Evolutionary conservation across 106 monocot species (phyloP).

Genomic region (Dendrobium officinale): DNA sequence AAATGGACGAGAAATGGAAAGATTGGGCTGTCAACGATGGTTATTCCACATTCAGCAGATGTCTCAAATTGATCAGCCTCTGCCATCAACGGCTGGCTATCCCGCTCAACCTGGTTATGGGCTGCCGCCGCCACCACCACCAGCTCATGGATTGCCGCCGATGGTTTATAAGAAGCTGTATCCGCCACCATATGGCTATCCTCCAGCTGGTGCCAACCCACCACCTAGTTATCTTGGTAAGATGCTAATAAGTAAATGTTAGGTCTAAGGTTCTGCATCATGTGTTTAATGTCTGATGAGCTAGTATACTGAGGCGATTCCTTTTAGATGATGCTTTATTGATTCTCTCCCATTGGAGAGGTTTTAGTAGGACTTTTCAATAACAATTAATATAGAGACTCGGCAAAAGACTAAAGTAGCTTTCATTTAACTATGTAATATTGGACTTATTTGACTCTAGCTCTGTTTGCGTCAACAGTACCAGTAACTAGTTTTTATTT

Average conservation of each 20-base stretch:
- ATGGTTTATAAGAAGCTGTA: not conserved
- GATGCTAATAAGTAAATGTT: not conserved
- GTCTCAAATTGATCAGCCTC: constrained; percentile 68
- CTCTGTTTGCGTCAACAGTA: no score
- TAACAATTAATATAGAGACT: no score
- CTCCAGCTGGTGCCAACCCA: constrained; percentile 1
- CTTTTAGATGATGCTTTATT: no score
- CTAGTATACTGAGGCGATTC: no score
- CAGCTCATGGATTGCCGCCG: not conserved
- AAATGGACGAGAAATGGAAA: constrained; percentile 90
- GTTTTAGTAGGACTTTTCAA: no score
- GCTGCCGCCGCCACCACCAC: constrained; percentile 10
- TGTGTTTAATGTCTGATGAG: no score
- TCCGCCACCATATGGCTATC: constrained; percentile 14
- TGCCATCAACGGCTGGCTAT: constrained; percentile 60
- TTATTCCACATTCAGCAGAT: constrained; percentile 80
- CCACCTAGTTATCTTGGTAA: not conserved
- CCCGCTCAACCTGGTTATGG: constrained; percentile 33
- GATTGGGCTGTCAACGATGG: constrained; percentile 64
- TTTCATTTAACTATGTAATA: no score
- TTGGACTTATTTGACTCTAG: no score
- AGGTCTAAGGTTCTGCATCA: no score
- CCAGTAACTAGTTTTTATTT: no score
- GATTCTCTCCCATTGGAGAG: no score
- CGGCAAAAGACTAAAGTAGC: no score